Conservation (phyloP, 2,329 filamentous ascomycete species). For the Alternaria sp. region DNA sequence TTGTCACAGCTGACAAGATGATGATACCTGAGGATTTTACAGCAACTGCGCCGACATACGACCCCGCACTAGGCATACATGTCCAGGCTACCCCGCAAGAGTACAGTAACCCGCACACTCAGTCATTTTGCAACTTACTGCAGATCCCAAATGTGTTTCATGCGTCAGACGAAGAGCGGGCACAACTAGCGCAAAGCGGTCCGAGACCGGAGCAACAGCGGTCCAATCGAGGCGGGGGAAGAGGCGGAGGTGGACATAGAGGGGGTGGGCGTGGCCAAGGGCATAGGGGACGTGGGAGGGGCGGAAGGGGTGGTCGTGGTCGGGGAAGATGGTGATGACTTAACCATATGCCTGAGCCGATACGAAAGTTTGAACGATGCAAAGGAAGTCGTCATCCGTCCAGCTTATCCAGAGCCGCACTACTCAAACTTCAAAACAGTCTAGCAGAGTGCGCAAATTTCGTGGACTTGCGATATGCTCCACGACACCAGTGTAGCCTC, state of each 20-base stretch:
- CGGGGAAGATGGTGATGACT: constrained; percentile 33
- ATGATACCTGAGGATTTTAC: constrained; percentile 79
- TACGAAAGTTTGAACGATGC: neutral
- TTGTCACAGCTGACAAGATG: constrained; percentile 68
- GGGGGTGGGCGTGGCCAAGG: constrained; percentile 32
- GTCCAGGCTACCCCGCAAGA: constrained; percentile 73
- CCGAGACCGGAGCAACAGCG: constrained; percentile 37
- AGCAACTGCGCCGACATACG: constrained; percentile 75
- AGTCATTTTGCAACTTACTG: constrained; percentile 78
- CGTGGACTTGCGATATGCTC: neutral
- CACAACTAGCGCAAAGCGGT: constrained; percentile 37
- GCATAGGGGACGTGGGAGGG: constrained; percentile 20
- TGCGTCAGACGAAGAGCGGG: constrained; percentile 71
- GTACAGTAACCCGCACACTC: constrained; percentile 87
- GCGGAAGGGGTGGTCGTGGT: constrained; percentile 28
- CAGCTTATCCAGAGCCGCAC: neutral
- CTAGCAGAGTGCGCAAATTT: neutral
- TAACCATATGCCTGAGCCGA: neutral
- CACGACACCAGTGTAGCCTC: neutral
- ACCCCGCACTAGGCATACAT: constrained; percentile 62
- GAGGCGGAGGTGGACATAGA: constrained; percentile 39
- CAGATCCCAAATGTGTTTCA: constrained; percentile 79
- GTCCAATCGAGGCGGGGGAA: constrained; percentile 32
- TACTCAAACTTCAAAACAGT: neutral
- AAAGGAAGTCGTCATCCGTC: neutral